phyloP scores from a whole-genome alignment of 306 rosid genomes.

The Trifolium pratense region DNA sequence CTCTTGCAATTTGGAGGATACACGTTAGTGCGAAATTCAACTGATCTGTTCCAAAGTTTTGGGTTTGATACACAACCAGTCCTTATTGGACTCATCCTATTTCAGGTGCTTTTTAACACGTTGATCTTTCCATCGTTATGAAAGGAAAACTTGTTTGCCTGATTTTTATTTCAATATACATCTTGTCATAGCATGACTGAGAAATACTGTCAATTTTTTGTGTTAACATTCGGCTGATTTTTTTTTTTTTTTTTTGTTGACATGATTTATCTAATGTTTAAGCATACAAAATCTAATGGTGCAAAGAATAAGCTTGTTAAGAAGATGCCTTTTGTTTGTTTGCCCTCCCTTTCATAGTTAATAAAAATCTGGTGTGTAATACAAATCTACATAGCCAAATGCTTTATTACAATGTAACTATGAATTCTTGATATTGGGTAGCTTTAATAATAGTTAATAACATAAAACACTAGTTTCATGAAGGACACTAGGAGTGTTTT shows the following conservation, averaged over 20 bases:
- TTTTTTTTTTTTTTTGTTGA: constrained; percentile 23
- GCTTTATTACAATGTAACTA: not conserved
- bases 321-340: constrained; percentile 27
- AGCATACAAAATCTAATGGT: constrained; percentile 21
- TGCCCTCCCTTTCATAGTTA: not conserved
- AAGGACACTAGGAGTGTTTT: constrained; percentile 19
- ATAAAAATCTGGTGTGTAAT: not conserved
- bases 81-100: constrained; percentile 87
- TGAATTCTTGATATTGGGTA: constrained; percentile 14
- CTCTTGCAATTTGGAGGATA: constrained; percentile 97
- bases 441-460: not conserved
- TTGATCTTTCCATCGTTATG: constrained; percentile 6
- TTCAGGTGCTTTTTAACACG: constrained; percentile 65
- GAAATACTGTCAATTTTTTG: constrained; percentile 2
- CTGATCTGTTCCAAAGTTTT: constrained; percentile 79
- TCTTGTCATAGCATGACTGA: constrained; percentile 9
- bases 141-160: not conserved
- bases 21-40: constrained; percentile 91
- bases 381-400: not conserved
- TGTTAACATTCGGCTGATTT: not conserved
- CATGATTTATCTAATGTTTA: constrained; percentile 2
- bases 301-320: constrained; percentile 2
- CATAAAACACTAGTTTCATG: constrained; percentile 16
- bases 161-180: constrained; percentile 11
- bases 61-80: constrained; percentile 97